These are phyloP conservation scores for Pythium graminicola DNA, from an alignment of 352 stramenopile genomes.

Conservation along the genomic window DNA sequence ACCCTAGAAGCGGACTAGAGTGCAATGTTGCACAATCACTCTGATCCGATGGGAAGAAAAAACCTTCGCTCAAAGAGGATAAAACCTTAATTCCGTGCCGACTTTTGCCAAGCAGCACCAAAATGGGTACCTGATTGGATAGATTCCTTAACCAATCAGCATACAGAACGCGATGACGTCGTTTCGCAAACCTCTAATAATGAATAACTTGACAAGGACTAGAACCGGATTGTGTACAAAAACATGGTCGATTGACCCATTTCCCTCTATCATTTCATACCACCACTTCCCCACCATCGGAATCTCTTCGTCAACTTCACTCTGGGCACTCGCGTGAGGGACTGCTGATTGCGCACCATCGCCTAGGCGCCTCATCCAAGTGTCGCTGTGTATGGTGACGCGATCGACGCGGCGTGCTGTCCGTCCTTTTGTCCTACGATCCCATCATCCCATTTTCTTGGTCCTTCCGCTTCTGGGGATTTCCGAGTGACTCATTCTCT, in stretches of 20 bases:
- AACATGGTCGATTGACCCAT: background rate
- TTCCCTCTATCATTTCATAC: slow-evolving; percentile 8
- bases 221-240: slow-evolving; percentile 19
- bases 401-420: slow-evolving; percentile 11
- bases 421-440: background rate
- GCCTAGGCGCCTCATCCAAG: slow-evolving; percentile 10
- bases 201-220: slow-evolving; percentile 4
- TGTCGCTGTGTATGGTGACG: background rate
- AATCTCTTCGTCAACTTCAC: slow-evolving; percentile 8
- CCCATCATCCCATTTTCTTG: too few relatives aligned
- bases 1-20: slow-evolving; percentile 21
- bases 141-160: slow-evolving; percentile 17
- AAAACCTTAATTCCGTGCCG: background rate
- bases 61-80: background rate
- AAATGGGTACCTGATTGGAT: slow-evolving; percentile 24
- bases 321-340: slow-evolving; percentile 10
- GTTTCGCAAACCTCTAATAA: slow-evolving; percentile 21
- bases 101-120: slow-evolving; percentile 25
- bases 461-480: background rate
- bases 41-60: slow-evolving; percentile 3
- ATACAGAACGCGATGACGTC: slow-evolving; percentile 18
- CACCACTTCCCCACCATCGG: slow-evolving; percentile 13
- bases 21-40: slow-evolving; percentile 29
- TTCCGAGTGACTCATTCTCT: slow-evolving; percentile 2
- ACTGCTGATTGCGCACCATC: slow-evolving; percentile 1